Base-by-base conservation (phyloP, 768 basidiomycete species). In the Crassisporium funariophilum region DNA sequence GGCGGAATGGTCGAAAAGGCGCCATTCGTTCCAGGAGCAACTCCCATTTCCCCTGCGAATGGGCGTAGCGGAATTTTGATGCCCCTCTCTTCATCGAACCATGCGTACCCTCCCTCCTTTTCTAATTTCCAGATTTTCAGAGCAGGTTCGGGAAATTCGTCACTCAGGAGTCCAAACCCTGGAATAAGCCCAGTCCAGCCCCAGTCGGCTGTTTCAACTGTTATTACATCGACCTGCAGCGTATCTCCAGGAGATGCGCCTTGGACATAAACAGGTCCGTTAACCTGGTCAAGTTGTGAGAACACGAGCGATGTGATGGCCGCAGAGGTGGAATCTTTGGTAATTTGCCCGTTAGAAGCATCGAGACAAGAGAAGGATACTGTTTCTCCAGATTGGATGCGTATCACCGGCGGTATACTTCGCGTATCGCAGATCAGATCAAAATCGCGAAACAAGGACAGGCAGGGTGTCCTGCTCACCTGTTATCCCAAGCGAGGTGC, bases 41-140 rank as follows among this genome's bases (percentile, higher is more conserved):
- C 77, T 11, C 83, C 82, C 78, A 84, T 82, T 63, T 83, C 82
- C 0, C 83, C 82, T 7, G 79, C 75, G 61, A 84, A 84, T 12
- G 83, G 82, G 25, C 69, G 55, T 5, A 84, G 44, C 3, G 78
- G 81, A 20, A 83, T 71, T 50, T 68, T 70, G 4, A 83, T 77
- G 7, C 68, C 67, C 49, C 66, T 71, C 38, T 59, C 65, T 50
- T 75, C 66, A 57, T 81, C 73, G 51, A 83, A 75, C 67, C 74
- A 81, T n/a, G 79, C 72, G 47, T 65, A 73, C 7, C 69, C 72
- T 4, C 57, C 62, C 25, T 65, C 63, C 12, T 50, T 62, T 38
- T 76, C 62, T 35, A 84, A 63, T 39, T 65, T 65, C 79, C 80
- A 83, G 17, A 83, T 73, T 66, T 78, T 83, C 54, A 84, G 59